Evolutionary conservation across 306 rosid genomes (phyloP).

Genomic region (Canavalia ensiformis): DNA sequence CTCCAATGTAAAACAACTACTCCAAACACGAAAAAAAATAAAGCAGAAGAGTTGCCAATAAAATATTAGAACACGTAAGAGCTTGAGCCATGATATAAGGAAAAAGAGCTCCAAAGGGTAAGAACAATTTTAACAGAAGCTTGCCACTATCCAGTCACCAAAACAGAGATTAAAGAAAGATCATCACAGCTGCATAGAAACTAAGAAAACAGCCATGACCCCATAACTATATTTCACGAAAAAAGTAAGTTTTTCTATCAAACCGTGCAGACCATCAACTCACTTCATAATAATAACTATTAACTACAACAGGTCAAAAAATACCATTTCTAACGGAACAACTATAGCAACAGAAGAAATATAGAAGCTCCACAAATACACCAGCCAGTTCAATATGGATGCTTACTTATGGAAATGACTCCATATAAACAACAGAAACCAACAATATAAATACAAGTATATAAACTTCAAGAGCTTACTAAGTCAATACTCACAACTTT

Average conservation of each 20-base stretch:
- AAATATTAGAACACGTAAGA: constrained; percentile 15
- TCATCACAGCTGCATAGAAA: not conserved
- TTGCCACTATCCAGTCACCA: constrained; percentile 34
- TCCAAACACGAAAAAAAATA: not conserved
- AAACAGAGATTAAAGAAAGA: constrained; percentile 16
- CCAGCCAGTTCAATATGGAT: constrained; percentile 22
- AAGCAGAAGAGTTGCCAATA: constrained; percentile 5
- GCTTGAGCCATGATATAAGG: constrained; percentile 3
- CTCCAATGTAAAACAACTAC: constrained; percentile 5
- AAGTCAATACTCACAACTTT: not conserved
- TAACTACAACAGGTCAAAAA: constrained; percentile 4
- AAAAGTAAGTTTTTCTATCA: constrained; percentile 33
- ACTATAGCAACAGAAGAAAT: constrained; percentile 22
- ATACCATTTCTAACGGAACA: constrained; percentile 17
- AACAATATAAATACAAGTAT: constrained; percentile 28
- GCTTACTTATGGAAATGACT: constrained; percentile 11
- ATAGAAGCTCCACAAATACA: constrained; percentile 33
- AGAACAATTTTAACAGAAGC: constrained; percentile 20
- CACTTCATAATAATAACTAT: constrained; percentile 12
- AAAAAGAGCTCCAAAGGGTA: constrained; percentile 24
- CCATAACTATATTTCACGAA: not conserved
- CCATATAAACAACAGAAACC: constrained; percentile 29
- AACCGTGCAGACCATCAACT: constrained; percentile 26
- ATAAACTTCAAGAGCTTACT: constrained; percentile 15
- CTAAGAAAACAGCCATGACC: not conserved